A percentile compares a stretch with the other conserved stretches of the same genome.
These are phyloP conservation scores for Hanseniaspora lachancei DNA, from an alignment of 805 yeast genomes.

Conservation along the genomic window DNA sequence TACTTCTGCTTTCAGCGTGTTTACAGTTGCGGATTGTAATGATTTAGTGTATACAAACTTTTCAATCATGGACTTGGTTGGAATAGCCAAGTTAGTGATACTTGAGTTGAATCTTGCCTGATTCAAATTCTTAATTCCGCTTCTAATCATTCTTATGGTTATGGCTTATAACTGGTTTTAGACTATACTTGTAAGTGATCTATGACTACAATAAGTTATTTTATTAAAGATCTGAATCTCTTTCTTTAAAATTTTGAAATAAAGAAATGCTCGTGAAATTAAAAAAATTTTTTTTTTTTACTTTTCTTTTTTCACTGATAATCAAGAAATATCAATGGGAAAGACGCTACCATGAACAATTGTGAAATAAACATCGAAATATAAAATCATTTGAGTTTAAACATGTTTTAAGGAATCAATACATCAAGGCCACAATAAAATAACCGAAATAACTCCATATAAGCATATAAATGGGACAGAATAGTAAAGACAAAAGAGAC, in stretches of 20 bases:
- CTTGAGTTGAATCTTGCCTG: neutral
- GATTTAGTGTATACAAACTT: constrained; percentile 10
- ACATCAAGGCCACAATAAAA: neutral
- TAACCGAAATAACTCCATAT: neutral
- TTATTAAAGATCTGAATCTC: neutral
- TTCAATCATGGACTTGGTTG: constrained; percentile 12
- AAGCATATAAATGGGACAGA: constrained; percentile 59
- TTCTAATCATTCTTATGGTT: neutral
- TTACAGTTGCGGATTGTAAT: constrained; percentile 29
- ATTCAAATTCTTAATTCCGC: neutral
- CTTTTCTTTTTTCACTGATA: neutral
- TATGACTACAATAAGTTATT: neutral
- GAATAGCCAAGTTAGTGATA: constrained; percentile 14
- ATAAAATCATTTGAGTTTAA: neutral
- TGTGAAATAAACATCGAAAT: neutral
- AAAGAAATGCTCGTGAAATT: neutral
- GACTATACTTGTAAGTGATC: neutral
- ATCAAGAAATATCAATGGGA: neutral
- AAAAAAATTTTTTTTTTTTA: neutral
- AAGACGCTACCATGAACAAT: neutral
- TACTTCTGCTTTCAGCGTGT: constrained; percentile 18
- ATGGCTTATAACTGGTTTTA: neutral
- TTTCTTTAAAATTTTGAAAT: too few relatives aligned
- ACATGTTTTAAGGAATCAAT: neutral
- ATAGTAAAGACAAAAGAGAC: constrained; percentile 90